These are phyloP conservation scores for Alternaria rosae DNA, from an alignment of 2,329 filamentous ascomycete species.

Conservation along the genomic window DNA sequence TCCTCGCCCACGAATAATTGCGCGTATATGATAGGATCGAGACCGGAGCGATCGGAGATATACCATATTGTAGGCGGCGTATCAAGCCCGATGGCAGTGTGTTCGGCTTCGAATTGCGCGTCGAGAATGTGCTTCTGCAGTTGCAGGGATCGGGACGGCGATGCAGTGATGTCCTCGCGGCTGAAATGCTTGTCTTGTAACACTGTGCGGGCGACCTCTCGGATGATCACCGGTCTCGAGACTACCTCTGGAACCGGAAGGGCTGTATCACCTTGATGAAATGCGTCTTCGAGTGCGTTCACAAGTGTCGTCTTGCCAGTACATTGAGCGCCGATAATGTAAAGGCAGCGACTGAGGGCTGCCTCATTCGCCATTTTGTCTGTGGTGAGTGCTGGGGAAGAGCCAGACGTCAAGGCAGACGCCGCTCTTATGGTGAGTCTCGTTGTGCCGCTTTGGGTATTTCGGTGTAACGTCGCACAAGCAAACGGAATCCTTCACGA, in stretches of 20 bases:
- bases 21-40: constrained; percentile 55
- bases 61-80: constrained; percentile 36
- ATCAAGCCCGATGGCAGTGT: constrained; percentile 2
- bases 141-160: constrained; percentile 37
- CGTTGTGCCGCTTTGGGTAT: neutral
- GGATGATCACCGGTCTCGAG: constrained; percentile 34
- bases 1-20: constrained; percentile 38
- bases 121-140: constrained; percentile 52
- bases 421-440: constrained; percentile 19
- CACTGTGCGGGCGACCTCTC: constrained; percentile 51
- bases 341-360: constrained; percentile 35
- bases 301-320: constrained; percentile 58
- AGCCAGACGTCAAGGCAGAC: neutral
- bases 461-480: neutral
- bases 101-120: constrained; percentile 47
- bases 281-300: constrained; percentile 42
- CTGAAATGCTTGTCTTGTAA: constrained; percentile 44
- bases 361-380: neutral
- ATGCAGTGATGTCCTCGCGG: constrained; percentile 44
- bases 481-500: constrained; percentile 11
- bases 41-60: constrained; percentile 55
- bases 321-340: constrained; percentile 56
- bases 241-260: neutral
- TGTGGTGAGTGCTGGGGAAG: neutral
- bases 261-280: neutral